Base-by-base conservation (phyloP, 805 yeast genomes). In the Candida namnaoensis region DNA sequence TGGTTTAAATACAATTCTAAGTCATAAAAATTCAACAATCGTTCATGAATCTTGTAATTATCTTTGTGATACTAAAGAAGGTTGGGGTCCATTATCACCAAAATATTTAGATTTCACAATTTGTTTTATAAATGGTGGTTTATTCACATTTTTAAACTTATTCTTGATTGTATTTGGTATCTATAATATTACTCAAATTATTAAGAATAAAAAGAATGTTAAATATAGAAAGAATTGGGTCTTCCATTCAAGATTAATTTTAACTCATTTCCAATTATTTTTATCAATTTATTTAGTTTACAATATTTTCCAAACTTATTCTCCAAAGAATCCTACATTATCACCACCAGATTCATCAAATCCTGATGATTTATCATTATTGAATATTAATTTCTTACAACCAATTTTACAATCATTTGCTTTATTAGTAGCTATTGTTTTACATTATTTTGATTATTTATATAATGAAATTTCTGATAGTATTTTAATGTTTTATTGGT, bases 401-500 rank as follows among this genome's bases (percentile, higher is more conserved):
- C 57, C 76, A 5, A 50, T 66, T 19, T 35, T 65, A 13, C 60
- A 71, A 38, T 45, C 68, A 0, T 44, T 64, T 3, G 76, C 80
- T 1, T 56, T 76, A 12, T 38, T 70, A 3, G 72, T 83, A 5
- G 83, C 78, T 0, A 56, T 74, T 14, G 61, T 65, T 4, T 60
- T 88, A 32, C 82, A 87, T 44, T 83, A 78, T 60, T 57, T 83
- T 44, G 97, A 91, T 57, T 82, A 78, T 53, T 75, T 71, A 59
- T 78, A 84, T 56, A 57, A 79, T 10, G 69, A 64, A 36, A 74
- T 85, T 23, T 78, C 96, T 2, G 76, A 72, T 49, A 82, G 91
- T 2, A 67, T 76, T 0, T 62, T 88, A 38, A 71, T 91, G 34
- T 69, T 82, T 47, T 91, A 76, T 61, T 91, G 96, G 96, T 64